Evolutionary conservation across 2,329 filamentous ascomycete species (phyloP).

Genomic region (Plenodomus tracheiphilus): DNA sequence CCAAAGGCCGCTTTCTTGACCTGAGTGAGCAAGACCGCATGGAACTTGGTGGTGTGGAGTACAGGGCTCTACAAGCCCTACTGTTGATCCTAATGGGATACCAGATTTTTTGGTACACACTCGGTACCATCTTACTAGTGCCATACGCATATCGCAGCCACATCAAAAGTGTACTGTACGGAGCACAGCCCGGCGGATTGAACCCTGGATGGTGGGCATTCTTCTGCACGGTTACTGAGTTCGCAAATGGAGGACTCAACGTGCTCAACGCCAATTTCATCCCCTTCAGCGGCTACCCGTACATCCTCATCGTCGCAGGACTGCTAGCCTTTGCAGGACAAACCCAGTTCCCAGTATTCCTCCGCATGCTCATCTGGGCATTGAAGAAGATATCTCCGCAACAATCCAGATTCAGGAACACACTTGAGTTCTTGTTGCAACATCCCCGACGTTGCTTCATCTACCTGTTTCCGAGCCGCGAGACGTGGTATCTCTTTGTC

Average conservation of each 20-base stretch:
- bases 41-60: slow-evolving; percentile 57
- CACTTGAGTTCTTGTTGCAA: slow-evolving; percentile 62
- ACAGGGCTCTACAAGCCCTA: slow-evolving; percentile 54
- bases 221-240: slow-evolving; percentile 55
- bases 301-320: slow-evolving; percentile 53
- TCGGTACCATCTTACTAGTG: slow-evolving; percentile 55
- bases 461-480: slow-evolving; percentile 64
- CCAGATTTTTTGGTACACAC: slow-evolving; percentile 35
- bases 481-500: slow-evolving; percentile 68
- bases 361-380: slow-evolving; percentile 62
- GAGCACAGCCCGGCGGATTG: slow-evolving; percentile 38
- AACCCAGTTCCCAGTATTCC: slow-evolving; percentile 61
- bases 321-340: slow-evolving; percentile 58
- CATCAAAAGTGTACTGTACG: slow-evolving; percentile 48
- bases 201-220: slow-evolving; percentile 39
- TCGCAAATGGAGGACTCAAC: slow-evolving; percentile 59
- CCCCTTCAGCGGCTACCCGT: slow-evolving; percentile 57
- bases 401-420: slow-evolving; percentile 46
- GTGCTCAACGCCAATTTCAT: slow-evolving; percentile 63
- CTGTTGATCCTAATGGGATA: slow-evolving; percentile 52
- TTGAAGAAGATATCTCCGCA: slow-evolving; percentile 54
- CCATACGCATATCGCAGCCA: slow-evolving; percentile 47
- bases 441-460: slow-evolving; percentile 67
- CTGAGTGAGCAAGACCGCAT: slow-evolving; percentile 49
- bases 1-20: slow-evolving; percentile 35